phyloP scores from a whole-genome alignment of 305 asterid species.

The Solanum hybrid region DNA sequence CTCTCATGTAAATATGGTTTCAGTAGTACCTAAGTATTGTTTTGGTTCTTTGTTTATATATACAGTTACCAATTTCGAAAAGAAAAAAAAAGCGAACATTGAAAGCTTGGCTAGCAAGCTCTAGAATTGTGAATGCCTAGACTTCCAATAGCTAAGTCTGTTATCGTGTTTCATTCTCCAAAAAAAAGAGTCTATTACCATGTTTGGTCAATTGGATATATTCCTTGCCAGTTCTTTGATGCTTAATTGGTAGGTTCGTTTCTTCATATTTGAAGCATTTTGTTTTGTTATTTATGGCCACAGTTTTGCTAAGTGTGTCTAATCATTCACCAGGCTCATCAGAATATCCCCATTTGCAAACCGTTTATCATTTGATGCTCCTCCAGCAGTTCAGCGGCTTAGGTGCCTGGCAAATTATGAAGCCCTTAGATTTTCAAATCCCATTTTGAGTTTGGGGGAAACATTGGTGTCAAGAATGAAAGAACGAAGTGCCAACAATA shows the following conservation, averaged over 20 bases:
- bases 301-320: not conserved
- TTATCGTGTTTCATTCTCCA: not conserved
- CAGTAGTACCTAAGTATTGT: not conserved
- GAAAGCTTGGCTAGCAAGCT: not conserved
- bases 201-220: not conserved
- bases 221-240: not conserved
- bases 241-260: not conserved
- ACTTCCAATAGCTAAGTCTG: not conserved
- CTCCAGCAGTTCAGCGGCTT: constrained; percentile 70
- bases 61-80: not conserved
- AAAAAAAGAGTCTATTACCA: not conserved
- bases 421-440: constrained; percentile 64
- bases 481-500: constrained; percentile 67
- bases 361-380: constrained; percentile 76
- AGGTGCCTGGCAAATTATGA: constrained; percentile 88
- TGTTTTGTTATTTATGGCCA: not conserved
- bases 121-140: not conserved
- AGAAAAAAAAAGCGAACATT: not conserved
- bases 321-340: constrained; percentile 47
- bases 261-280: constrained; percentile 1
- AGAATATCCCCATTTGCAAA: constrained; percentile 89
- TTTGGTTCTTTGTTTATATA: not conserved
- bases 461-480: constrained; percentile 80
- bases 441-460: constrained; percentile 54
- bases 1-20: not conserved